Evolutionary conservation across 2,329 filamentous ascomycete species (phyloP), one percentile per base, ranked within the genome.

Genomic region (Elsinoe perseae): DNA sequence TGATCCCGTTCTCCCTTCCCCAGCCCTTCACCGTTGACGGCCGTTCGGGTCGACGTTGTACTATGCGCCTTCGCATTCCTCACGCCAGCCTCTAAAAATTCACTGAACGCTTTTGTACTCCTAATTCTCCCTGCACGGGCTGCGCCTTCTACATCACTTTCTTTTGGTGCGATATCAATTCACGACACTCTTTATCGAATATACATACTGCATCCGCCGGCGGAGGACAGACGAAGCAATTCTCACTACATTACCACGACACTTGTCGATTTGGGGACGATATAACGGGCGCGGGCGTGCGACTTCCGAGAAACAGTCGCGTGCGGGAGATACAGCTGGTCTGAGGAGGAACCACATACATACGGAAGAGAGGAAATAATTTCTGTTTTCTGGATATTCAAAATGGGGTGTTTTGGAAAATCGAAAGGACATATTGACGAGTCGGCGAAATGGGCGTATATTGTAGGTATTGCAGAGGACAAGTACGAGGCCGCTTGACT

Each of bases 371-470:
- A 23, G 48, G 48, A 18, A 38, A 30, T 52, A 52, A 38, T 52
- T 18, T 27, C 9, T 28, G 20, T 25, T 52, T 18, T 27, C 9
- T 28, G 20, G n/a, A 52, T 16, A 52, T 21, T 43, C 60, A 62
- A 43, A 36, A 71, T 71, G 69, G 66, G 67, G 57, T 70, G 69
- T 60, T 62, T 58, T 53, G 64, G 66, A 38, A 66, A 69, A 20
- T 21, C 36, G 50, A 69, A 69, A 55, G 67, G 66, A 40, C 63
- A 67, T 16, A 70, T 75, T 50, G 67, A 71, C 56, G 72, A 77
- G 59, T 69, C 74, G 60, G 72, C 75, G 63, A 76, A 90, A 77
- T 97, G 92, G 92, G 88, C 91, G 66, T 95, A 91, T 69, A 91
- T 97, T 69, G 87, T 89, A 74, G 68, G 85, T 73, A 2, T 40